Evolutionary conservation across 345 rosid genomes (phyloP).

Genomic region (Dipteronia sinensis): DNA sequence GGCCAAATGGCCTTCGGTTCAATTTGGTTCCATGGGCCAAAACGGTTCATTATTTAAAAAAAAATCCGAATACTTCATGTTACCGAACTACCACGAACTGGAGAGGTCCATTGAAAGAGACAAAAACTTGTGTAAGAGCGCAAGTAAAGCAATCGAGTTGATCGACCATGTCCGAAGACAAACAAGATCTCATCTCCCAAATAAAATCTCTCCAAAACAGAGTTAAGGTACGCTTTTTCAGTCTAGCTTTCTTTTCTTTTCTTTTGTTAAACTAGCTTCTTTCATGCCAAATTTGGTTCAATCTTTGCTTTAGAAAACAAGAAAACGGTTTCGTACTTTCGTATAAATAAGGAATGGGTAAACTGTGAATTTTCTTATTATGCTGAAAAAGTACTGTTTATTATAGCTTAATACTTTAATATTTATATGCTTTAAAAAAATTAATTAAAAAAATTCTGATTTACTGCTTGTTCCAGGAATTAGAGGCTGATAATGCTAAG

Average conservation of each 20-base stretch:
- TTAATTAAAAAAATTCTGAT: neutral
- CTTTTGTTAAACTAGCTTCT: neutral
- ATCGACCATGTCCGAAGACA: conserved; percentile 29
- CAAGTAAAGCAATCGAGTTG: neutral
- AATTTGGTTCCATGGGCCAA: too few species aligned
- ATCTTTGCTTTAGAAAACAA: neutral
- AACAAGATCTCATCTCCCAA: conserved; percentile 28
- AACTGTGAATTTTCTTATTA: neutral
- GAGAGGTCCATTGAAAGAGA: too few species aligned
- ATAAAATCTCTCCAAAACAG: conserved; percentile 42
- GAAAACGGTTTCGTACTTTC: neutral
- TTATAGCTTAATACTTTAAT: too few species aligned
- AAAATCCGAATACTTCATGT: too few species aligned
- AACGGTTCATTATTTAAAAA: too few species aligned
- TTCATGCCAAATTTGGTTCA: neutral
- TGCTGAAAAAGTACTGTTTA: neutral
- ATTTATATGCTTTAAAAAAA: too few species aligned
- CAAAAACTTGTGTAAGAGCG: too few species aligned
- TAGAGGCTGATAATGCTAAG: conserved; percentile 61
- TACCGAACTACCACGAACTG: too few species aligned
- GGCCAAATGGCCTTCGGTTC: too few species aligned
- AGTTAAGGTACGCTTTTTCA: conserved; percentile 37
- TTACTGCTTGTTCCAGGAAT: conserved; percentile 44
- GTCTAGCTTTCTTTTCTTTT: neutral
- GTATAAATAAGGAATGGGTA: neutral